Evolutionary conservation across 495 filamentous ascomycete species (phyloP).

Genomic region (Penicillium angulare): DNA sequence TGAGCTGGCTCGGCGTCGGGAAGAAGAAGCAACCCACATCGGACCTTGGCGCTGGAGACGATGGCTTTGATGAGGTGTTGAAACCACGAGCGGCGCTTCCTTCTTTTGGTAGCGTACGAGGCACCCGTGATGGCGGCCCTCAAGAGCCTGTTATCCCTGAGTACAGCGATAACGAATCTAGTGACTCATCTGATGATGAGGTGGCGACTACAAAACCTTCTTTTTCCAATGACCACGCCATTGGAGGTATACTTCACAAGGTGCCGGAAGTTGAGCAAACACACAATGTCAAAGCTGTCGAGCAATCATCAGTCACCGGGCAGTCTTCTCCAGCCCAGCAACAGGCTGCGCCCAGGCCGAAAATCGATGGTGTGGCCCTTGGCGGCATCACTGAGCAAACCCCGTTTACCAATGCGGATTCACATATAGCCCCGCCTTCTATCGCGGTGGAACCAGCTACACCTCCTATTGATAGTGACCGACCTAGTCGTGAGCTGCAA

Average conservation of each 20-base stretch:
- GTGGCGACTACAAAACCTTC: constrained; percentile 20
- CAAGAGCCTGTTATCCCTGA: constrained; percentile 17
- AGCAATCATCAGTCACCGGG: constrained; percentile 15
- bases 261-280: constrained; percentile 4
- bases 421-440: constrained; percentile 33
- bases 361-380: constrained; percentile 1
- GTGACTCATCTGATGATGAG: constrained; percentile 32
- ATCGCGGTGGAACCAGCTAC: constrained; percentile 41
- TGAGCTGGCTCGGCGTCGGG: constrained; percentile 55
- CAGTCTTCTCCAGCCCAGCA: neutral
- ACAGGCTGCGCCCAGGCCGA: neutral
- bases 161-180: constrained; percentile 40
- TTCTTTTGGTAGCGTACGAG: constrained; percentile 79
- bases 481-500: constrained; percentile 8
- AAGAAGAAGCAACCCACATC: constrained; percentile 40
- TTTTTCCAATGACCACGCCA: constrained; percentile 62
- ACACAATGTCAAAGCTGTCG: constrained; percentile 8
- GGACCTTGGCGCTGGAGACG: constrained; percentile 40
- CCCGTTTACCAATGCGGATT: constrained; percentile 1
- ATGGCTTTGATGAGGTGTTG: constrained; percentile 65
- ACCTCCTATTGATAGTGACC: constrained; percentile 14
- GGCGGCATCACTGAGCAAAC: constrained; percentile 1
- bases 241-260: constrained; percentile 56
- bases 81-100: constrained; percentile 75
- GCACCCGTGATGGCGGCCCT: constrained; percentile 30